Conservation (phyloP, 2,329 filamentous ascomycete species). For the Blastomyces emzantsi region DNA sequence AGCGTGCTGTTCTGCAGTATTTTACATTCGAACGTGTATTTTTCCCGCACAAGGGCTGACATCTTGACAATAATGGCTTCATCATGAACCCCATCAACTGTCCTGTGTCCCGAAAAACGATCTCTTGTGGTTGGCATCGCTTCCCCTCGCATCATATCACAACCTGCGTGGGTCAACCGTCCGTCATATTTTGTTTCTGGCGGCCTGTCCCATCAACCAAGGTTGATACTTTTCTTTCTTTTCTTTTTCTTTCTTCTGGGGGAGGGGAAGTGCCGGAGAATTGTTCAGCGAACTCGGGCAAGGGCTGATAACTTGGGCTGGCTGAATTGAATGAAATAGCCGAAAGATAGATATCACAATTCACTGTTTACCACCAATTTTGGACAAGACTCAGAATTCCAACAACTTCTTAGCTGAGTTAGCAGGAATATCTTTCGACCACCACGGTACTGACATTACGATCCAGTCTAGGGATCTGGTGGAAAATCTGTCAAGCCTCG, state of each 20-base stretch:
- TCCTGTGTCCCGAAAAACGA: neutral
- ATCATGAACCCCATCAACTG: neutral
- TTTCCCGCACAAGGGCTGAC: neutral
- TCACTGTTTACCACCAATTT: neutral
- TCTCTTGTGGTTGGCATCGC: neutral
- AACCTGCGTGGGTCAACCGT: neutral
- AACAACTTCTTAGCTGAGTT: slow-evolving; percentile 8
- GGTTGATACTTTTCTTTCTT: neutral
- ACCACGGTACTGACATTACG: slow-evolving; percentile 2
- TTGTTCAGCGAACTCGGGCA: neutral
- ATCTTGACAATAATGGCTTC: too few relatives aligned
- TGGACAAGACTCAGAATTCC: neutral
- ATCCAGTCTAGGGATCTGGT: neutral
- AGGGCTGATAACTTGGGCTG: slow-evolving; percentile 1
- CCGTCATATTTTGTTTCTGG: slow-evolving; percentile 1
- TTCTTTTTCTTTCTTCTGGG: too few relatives aligned
- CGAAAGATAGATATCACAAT: too few relatives aligned
- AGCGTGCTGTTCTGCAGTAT: neutral
- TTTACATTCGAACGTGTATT: slow-evolving; percentile 3
- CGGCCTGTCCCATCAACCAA: neutral
- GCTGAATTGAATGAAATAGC: slow-evolving; percentile 2
- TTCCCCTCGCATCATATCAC: neutral
- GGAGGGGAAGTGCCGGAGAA: neutral
- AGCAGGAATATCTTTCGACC: neutral
- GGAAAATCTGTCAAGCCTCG: neutral